Evolutionary conservation across 371 early-diverging fungal genomes (phyloP).

Genomic region (Mortierella sp.): DNA sequence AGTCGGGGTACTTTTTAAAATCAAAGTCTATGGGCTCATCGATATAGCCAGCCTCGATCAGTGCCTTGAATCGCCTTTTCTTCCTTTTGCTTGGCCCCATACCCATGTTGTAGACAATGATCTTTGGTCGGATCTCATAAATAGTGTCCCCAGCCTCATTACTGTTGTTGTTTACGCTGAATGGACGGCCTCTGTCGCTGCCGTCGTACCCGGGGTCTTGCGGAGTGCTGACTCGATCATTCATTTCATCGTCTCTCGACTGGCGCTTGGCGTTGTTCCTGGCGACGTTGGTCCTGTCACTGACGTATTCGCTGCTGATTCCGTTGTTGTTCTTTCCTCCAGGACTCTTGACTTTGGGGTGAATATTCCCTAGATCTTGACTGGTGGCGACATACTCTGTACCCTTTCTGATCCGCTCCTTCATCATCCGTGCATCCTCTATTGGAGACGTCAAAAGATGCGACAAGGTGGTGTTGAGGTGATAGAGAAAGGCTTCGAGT

Average conservation of each 20-base stretch:
- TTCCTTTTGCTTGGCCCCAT: too few species aligned
- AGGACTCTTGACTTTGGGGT: not conserved
- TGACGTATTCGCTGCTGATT: not conserved
- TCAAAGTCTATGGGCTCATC: too few species aligned
- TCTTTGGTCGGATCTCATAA: slow-evolving; percentile 48
- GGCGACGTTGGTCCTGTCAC: not conserved
- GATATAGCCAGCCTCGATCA: too few species aligned
- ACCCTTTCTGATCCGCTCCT: slow-evolving; percentile 1
- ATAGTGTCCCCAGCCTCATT: not conserved
- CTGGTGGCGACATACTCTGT: slow-evolving; percentile 18
- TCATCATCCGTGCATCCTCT: not conserved
- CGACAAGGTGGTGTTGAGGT: slow-evolving; percentile 17
- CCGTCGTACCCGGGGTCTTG: not conserved
- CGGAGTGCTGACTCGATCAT: too few species aligned
- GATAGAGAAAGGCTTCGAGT: slow-evolving; percentile 67
- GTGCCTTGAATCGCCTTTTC: too few species aligned
- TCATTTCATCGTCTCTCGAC: too few species aligned
- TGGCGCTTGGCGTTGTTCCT: too few species aligned
- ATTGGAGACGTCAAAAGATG: not conserved
- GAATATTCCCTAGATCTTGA: slow-evolving; percentile 20
- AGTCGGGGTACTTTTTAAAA: slow-evolving; percentile 63
- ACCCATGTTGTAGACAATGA: too few species aligned
- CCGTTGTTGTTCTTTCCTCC: not conserved
- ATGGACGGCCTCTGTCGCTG: not conserved
- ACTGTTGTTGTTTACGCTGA: not conserved